These are phyloP conservation scores for Fraxinus sp. DNA, from an alignment of 305 asterid species.

Conservation along the genomic window DNA sequence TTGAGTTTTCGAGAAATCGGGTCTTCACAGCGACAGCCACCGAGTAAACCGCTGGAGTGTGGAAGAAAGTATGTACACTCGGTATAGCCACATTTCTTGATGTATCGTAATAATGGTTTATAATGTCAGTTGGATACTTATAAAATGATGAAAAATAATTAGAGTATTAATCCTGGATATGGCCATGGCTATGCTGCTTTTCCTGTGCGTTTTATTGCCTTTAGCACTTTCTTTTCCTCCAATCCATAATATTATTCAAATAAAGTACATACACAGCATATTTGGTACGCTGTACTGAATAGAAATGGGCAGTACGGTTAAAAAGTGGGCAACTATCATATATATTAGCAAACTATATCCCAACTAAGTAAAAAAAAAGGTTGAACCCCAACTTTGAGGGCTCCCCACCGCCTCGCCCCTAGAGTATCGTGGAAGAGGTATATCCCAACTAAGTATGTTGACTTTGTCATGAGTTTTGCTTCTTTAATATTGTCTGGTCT, in stretches of 20 bases:
- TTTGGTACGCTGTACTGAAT: no score
- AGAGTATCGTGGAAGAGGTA: no score
- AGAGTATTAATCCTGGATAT: conserved; percentile 67
- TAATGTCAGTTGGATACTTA: conserved; percentile 68
- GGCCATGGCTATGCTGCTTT: conserved; percentile 99
- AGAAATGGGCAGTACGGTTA: no score
- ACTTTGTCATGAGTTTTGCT: no score
- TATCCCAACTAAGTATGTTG: not conserved
- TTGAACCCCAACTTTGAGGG: no score
- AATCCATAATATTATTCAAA: conserved; percentile 18
- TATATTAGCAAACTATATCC: no score
- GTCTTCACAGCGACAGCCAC: no score
- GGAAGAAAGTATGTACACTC: conserved; percentile 69
- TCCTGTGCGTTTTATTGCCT: conserved; percentile 75
- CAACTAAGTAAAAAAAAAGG: no score
- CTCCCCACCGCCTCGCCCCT: no score
- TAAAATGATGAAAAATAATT: conserved; percentile 67
- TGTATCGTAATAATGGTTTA: conserved; percentile 68
- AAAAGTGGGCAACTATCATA: no score
- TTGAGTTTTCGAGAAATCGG: no score
- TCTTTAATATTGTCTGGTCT: not conserved
- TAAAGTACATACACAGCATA: no score
- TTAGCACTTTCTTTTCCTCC: conserved; percentile 70
- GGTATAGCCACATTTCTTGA: conserved; percentile 61
- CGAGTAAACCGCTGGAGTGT: conserved; percentile 77